A percentile compares a stretch with the other conserved stretches of the same genome.
Conservation (phyloP, 2,329 filamentous ascomycete species). For the Hypoxylon sp. region DNA sequence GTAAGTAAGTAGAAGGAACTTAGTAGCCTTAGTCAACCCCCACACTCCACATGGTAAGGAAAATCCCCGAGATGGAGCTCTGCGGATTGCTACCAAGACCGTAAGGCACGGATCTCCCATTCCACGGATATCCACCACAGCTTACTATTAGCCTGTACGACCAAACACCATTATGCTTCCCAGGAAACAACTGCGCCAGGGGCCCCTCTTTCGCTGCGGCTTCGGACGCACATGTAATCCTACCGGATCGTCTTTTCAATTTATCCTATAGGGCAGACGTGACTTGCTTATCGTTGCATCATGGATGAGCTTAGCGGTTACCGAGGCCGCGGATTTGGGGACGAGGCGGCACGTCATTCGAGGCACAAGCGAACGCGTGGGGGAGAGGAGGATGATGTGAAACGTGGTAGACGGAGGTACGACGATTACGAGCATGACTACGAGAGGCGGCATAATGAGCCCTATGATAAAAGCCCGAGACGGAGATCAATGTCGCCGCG, state of each 20-base stretch:
- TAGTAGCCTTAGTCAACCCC: background rate
- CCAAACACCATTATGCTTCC: slow-evolving; percentile 15
- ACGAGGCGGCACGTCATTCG: slow-evolving; percentile 34
- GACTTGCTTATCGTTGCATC: slow-evolving; percentile 33
- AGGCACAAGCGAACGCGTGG: slow-evolving; percentile 45
- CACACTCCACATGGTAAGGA: slow-evolving; percentile 25
- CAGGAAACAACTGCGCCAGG: slow-evolving; percentile 17
- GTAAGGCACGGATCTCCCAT: slow-evolving; percentile 10
- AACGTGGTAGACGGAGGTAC: slow-evolving; percentile 38
- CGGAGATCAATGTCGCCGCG: slow-evolving; percentile 42
- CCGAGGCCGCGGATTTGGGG: slow-evolving; percentile 36
- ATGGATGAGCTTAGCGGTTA: slow-evolving; percentile 31
- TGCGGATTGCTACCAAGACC: background rate
- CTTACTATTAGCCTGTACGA: slow-evolving; percentile 35
- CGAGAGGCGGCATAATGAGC: slow-evolving; percentile 4
- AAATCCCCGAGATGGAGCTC: slow-evolving; percentile 16
- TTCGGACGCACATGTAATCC: slow-evolving; percentile 37
- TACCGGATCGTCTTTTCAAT: slow-evolving; percentile 18
- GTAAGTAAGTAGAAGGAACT: slow-evolving; percentile 10
- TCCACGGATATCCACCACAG: background rate
- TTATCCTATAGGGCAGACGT: slow-evolving; percentile 18
- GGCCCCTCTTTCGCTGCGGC: slow-evolving; percentile 12
- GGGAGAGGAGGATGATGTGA: slow-evolving; percentile 35
- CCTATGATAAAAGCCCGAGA: slow-evolving; percentile 1
- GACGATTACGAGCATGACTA: slow-evolving; percentile 27